Evolutionary conservation across 495 filamentous ascomycete genomes (phyloP), one percentile per base, ranked within the genome.

Genomic region (Ramalina intermedia): DNA sequence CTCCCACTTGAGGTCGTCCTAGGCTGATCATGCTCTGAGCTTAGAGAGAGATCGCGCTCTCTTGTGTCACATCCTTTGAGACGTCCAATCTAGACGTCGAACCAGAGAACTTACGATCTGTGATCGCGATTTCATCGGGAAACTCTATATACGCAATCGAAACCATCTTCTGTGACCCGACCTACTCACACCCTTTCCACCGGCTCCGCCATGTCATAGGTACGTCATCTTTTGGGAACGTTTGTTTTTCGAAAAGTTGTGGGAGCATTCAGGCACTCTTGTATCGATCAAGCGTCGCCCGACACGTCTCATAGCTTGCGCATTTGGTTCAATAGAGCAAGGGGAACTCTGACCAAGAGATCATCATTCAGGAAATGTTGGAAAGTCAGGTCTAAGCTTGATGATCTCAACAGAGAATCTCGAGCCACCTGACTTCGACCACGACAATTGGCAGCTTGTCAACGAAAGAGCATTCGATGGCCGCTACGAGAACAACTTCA

Each of bases 141-240:
- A 43, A 58, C 16, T 58, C 55, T 12, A 35, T 58, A 17, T 57
- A 52, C 43, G 42, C 56, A 39, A 55, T 46, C 2, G 42, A 40
- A 39, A 18, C 38, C 4, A 23, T 59, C 23, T 47, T 59, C 13
- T 50, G 46, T 29, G 55, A 59, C 21, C 56, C 56, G 2, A 41
- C 37, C 16, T 18, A 39, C 7, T 23, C 18, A 9, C 26, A 44
- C n/a, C 42, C 42, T 16, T 27, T 44, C 21, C 42, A 44, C 42
- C 42, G 16, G n/a, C 42, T 44, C 26, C 42, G 42, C 14, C 42
- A 44, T 27, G 42, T 44, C 11, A 27, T 44, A 8, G 42, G 42
- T 16, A 17, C 20, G 18, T 20, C 8, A 4, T 18, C n/a, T 16
- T 13, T 3, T 13, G 37, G 1, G 33, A 33, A 2, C 21, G 43